Evolutionary conservation across 1,139 yeast species (phyloP), one percentile per base, ranked within the genome.

Genomic region (Geotrichum carabidarum): DNA sequence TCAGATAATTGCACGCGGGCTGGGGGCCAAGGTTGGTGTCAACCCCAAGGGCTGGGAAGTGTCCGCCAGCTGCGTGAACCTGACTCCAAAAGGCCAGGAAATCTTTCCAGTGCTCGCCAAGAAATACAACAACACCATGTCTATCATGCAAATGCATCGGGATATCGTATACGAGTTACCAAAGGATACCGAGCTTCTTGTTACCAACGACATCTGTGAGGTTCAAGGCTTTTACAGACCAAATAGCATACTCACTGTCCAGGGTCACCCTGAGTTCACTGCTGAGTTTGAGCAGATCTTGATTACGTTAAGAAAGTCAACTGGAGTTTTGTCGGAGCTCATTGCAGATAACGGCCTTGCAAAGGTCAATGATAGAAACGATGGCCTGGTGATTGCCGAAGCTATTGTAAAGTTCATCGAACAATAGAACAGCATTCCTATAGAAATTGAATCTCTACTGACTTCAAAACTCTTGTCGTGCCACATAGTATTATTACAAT

Each of bases 191-290:
- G 68, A 68, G 47, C 60, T 71, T 45, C 56, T 71, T 68, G 76
- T 59, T 65, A 69, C 78, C 5, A 79, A 84, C 9, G 70, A 73
- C 0, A 74, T 71, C 48, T 84, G 94, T 60, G 65, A 70, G 1
- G 71, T 81, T 37, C 96, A 90, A 86, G 95, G 48, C 56, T 80
- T 76, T 60, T 81, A 79, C 59, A 74, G 71, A 57, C 71, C 73
- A 7, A 58, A 73, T 18, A 74, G 74, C 51, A 57, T 84, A 3
- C 71, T 88, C 45, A 80, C 94, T 0, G 80, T 88, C 62, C 97
- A 90, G 67, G 96, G 96, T 0, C 97, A 90, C 65, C 96, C 97
- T 0, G 97, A 90, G 66, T 89, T 86, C 63, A 66, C 74, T 31
- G 70, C 75, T 0, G 76, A 70, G 51, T 58, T 72, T 65, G 67